Evolutionary conservation across 495 filamentous ascomycete genomes (phyloP), one percentile per base, ranked within the genome.

Genomic region (Hypomontagnella monticulosa): DNA sequence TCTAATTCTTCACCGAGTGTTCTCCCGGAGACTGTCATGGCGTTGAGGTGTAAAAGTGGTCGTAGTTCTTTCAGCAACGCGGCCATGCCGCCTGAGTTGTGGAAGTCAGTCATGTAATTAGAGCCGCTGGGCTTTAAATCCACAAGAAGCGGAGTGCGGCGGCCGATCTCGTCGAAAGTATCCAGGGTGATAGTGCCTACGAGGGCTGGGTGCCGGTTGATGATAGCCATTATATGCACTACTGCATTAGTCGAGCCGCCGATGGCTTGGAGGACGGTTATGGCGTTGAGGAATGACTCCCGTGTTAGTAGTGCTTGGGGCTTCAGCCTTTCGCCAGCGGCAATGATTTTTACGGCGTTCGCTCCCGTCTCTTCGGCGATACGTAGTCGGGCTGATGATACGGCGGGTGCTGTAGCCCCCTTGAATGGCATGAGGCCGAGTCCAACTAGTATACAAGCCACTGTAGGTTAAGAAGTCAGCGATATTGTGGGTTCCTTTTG

Each of bases 41-140:
- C 86, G 38, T 81, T 75, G 0, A 89, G 78, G 42, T 86, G 75
- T 0, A 91, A 77, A 0, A 89, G 77, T 0, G 87, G 87, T 5
- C 78, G 74, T 2, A 91, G 75, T 3, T 79, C 77, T 47, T 84
- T 79, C 8, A 90, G 61, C 0, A 91, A 70, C 4, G 83, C 82
- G 18, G 80, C 61, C 85, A 90, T 89, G 41, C 88, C 88, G 5
- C 88, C 88, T 0, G 87, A 83, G 67, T 86, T 84, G 68, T 91
- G 88, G 62, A 91, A 89, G 63, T 91, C 87, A 34, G 83, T 85
- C 88, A 90, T 90, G 74, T 91, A 91, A 55, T 88, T 88, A 14
- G 85, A 79, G 4, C 88, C 87, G 57, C 85, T 88, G 4, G 88
- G 88, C 56, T 91, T 91, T 11, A 91, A 76, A 65, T 90, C 88